Evolutionary conservation across 257 asterid genomes (phyloP), one percentile per base, ranked within the genome.

Genomic region (Nicotiana sylvestris): DNA sequence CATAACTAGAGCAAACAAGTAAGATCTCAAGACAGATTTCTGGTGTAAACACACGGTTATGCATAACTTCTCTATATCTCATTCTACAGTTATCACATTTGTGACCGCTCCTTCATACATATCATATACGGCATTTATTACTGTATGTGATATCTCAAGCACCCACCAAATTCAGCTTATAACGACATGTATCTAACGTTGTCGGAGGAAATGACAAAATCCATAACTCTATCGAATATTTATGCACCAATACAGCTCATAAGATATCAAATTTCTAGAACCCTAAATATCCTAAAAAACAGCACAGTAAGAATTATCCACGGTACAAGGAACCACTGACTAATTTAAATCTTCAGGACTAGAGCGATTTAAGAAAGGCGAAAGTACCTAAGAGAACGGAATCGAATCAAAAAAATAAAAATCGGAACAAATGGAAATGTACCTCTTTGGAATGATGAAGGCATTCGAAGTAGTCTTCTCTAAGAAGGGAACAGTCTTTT

Each of bases 371-470:
- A 43, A 43, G 3, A 1, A 43, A 70, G 6, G 35, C 2, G 11
- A 21, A 21, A 70, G 25, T 43, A 70, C 18, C 4, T 1, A 11
- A n/a, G 0, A 6, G 61, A 74, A 25, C 61, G 79, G 37, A 72
- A 25, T 74, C 39, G 1, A 49, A 51, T 3, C 3, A 25, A 0
- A 32, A 77, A 15, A 1, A 2, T 39, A 12, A 6, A 57, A 61
- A 29, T 3, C 56, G 74, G 51, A 43, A 9, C 12, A 43, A 43
- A 56, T 57, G n/a, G 13, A 32, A 15, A 53, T 29, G 25, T n/a
- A 77, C 99, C 99, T 96, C 99, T 89, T 96, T 96, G 25, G 99
- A 90, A 84, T 96, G 99, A 82, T 96, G 98, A 82, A 96, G 99
- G 83, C 99, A 96, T 88, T 96, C 99, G 67, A 96, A 87, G 86